phyloP scores from a whole-genome alignment of 176 grass and related monocot species.

The Oryza longistaminata region DNA sequence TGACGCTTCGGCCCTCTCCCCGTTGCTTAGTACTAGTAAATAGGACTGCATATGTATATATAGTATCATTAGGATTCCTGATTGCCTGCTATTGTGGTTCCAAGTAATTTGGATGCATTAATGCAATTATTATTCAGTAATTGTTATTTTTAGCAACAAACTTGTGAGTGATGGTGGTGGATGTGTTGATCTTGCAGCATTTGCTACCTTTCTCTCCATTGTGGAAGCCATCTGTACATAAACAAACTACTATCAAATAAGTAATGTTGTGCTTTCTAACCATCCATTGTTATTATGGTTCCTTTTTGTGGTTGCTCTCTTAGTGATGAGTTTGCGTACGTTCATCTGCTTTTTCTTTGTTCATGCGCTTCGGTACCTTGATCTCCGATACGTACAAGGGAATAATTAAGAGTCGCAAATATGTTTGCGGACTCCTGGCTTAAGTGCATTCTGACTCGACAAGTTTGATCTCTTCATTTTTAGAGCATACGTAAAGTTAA shows the following conservation, averaged over 20 bases:
- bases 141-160: background rate
- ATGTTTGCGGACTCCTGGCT: too few species aligned
- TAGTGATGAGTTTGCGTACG: background rate
- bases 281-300: background rate
- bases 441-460: too few species aligned
- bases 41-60: slow-evolving; percentile 56
- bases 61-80: slow-evolving; percentile 27
- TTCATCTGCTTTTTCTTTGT: background rate
- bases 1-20: background rate
- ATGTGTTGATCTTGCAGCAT: slow-evolving; percentile 16
- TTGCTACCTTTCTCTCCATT: slow-evolving; percentile 5
- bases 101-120: slow-evolving; percentile 27
- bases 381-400: too few species aligned
- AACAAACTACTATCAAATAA: slow-evolving; percentile 20
- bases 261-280: background rate
- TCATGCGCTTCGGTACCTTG: too few species aligned
- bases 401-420: too few species aligned
- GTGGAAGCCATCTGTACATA: slow-evolving; percentile 43
- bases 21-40: slow-evolving; percentile 35
- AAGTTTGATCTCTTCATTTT: too few species aligned
- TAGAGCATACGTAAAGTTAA: background rate
- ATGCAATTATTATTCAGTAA: slow-evolving; percentile 36
- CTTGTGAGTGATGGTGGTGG: slow-evolving; percentile 6
- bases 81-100: background rate
- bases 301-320: background rate